These are phyloP conservation scores for Colletotrichum sp. DNA, from an alignment of 2,329 filamentous ascomycete genomes.

Conservation along the genomic window DNA sequence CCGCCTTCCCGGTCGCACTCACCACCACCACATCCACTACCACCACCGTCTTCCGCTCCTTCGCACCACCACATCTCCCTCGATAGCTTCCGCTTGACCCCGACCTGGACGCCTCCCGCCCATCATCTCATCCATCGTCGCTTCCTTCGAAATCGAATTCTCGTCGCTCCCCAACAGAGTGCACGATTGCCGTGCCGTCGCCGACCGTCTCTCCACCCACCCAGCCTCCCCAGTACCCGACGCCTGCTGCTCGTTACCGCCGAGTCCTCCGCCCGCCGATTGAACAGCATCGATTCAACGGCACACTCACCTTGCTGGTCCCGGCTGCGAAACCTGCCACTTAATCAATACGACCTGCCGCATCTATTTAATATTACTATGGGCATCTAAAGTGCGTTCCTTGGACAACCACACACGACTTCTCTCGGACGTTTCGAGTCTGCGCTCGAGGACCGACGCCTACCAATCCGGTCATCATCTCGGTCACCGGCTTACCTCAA, in stretches of 20 bases:
- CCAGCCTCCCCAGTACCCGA: background rate
- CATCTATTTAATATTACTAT: slow-evolving; percentile 1
- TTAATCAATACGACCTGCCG: background rate
- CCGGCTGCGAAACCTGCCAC: background rate
- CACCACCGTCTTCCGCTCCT: slow-evolving; percentile 11
- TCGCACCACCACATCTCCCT: slow-evolving; percentile 19
- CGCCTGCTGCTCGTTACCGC: background rate
- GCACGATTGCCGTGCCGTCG: background rate
- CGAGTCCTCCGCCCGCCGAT: slow-evolving; percentile 3
- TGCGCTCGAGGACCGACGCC: background rate
- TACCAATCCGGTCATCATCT: background rate
- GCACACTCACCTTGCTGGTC: background rate
- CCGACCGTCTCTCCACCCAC: background rate
- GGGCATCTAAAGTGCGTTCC: slow-evolving; percentile 16
- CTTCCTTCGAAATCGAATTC: background rate
- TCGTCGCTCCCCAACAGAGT: background rate
- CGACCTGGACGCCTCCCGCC: background rate
- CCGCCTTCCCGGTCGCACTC: slow-evolving; percentile 20
- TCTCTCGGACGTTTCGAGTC: background rate
- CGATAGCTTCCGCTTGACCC: slow-evolving; percentile 15
- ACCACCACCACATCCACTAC: background rate
- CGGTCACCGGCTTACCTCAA: background rate
- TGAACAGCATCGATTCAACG: background rate
- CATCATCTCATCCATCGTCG: slow-evolving; percentile 12
- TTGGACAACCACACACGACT: background rate